Base-by-base conservation (phyloP, 2,329 filamentous ascomycete species). In the Diaporthe destruens region DNA sequence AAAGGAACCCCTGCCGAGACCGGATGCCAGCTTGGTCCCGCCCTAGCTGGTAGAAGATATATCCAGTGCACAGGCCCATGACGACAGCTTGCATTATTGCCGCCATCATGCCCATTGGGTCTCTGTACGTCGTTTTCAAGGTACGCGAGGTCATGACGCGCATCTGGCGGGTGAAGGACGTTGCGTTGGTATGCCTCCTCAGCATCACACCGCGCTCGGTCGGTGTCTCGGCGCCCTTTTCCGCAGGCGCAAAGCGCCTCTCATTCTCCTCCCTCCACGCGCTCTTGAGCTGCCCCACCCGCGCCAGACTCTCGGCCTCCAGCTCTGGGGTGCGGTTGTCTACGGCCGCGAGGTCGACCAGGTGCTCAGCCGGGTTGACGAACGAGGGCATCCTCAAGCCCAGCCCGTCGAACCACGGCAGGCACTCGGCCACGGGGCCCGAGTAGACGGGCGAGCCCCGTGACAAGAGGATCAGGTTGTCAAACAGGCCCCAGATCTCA, bases 401-500 rank as follows among this genome's bases (percentile, higher is more conserved):
- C 14, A 88, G 82, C 3, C 80, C 77, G 12, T 87, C 85, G 75
- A 95, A 94, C 85, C 93, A 92, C 0, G 87, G 81, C 5, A 93
- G 79, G 63, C 90, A 92, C 2, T 87, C 85, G 4, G 84, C 80
- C 34, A 87, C 85, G 0, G 84, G 82, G 0, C 93, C 93, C 29
- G 90, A 91, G 77, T 92, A 95, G 0, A 94, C 88, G 0, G 91
- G 89, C 44, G 87, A 88, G 0, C 93, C 93, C 76, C 86, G 87
- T 1, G 92, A 90, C 3, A 95, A 80, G 16, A 95, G 85, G 12
- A 94, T 84, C 9, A 95, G 84, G 72, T 90, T 90, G 79, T 95
- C 93, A 77, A 95, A 93, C 20, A 94, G 85, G 42, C 89, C 87
- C 92, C 93, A 95, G 18, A 95, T 95, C 79, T 95, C 93, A 0